These are phyloP conservation scores for Xerocomus potaroensis DNA, from an alignment of 768 basidiomycete genomes.

Conservation along the genomic window DNA sequence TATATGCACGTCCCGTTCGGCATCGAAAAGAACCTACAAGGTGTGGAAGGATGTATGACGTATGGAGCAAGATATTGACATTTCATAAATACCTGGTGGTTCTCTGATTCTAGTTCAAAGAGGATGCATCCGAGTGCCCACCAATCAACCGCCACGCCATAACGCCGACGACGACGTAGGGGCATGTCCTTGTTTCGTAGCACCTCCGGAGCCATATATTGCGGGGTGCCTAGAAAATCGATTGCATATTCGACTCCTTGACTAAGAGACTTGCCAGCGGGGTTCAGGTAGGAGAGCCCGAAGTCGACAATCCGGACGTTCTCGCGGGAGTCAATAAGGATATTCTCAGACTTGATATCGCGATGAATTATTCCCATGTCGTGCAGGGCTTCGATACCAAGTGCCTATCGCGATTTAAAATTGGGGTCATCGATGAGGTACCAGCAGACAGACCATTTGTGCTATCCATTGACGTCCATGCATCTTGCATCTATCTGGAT, in stretches of 20 bases:
- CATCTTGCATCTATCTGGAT: conserved; percentile 19
- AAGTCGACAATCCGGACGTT: conserved; percentile 43
- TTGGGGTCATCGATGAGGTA: neutral
- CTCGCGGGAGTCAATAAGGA: conserved; percentile 46
- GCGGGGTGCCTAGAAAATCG: conserved; percentile 32
- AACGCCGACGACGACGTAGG: conserved; percentile 11
- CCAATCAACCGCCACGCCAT: conserved; percentile 36
- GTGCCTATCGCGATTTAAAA: conserved; percentile 27
- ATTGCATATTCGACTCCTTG: conserved; percentile 13
- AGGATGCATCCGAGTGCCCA: conserved; percentile 41
- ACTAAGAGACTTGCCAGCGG: conserved; percentile 9
- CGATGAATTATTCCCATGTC: conserved; percentile 61
- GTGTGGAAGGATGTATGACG: neutral
- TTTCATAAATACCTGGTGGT: conserved; percentile 20
- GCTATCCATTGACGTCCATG: conserved; percentile 37
- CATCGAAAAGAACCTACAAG: conserved; percentile 32
- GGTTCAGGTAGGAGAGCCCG: conserved; percentile 31
- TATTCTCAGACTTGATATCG: conserved; percentile 67
- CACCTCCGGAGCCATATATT: conserved; percentile 42
- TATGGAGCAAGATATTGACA: neutral
- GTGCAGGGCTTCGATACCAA: conserved; percentile 45
- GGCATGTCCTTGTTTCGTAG: conserved; percentile 22
- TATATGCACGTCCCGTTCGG: conserved; percentile 18
- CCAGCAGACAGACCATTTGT: conserved; percentile 32
- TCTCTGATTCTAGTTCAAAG: conserved; percentile 34